Evolutionary conservation across 306 rosid genomes (phyloP).

Genomic region (Arachis hypogaea): DNA sequence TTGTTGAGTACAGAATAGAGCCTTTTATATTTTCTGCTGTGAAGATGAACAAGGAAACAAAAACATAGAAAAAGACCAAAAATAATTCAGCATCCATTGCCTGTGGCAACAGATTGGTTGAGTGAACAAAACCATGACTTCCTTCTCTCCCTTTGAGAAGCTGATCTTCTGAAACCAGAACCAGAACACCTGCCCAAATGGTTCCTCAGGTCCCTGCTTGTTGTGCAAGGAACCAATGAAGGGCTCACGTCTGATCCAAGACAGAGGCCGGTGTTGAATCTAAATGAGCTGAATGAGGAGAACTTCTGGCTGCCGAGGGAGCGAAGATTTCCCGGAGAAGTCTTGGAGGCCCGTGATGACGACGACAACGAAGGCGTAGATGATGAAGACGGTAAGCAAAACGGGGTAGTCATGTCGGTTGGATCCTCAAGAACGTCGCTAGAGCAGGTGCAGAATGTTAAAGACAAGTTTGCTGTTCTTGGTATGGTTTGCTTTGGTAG

Average conservation of each 20-base stretch:
- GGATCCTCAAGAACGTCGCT: slow-evolving; percentile 52
- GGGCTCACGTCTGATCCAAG: slow-evolving; percentile 65
- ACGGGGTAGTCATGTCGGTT: slow-evolving; percentile 63
- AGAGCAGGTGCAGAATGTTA: slow-evolving; percentile 70
- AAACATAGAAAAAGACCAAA: background rate
- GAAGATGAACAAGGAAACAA: background rate
- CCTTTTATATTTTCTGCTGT: background rate
- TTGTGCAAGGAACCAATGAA: slow-evolving; percentile 57
- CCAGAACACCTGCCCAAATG: slow-evolving; percentile 56
- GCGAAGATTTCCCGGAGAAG: slow-evolving; percentile 53
- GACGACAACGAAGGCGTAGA: background rate
- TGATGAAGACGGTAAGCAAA: slow-evolving; percentile 53
- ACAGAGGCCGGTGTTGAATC: slow-evolving; percentile 59
- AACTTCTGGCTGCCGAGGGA: slow-evolving; percentile 73
- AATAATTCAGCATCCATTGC: slow-evolving; percentile 59
- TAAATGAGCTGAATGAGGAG: slow-evolving; percentile 63
- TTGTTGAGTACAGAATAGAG: background rate
- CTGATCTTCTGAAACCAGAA: slow-evolving; percentile 56
- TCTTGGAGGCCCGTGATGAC: slow-evolving; percentile 43
- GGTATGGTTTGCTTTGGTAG: slow-evolving; percentile 42
- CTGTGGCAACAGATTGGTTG: slow-evolving; percentile 67
- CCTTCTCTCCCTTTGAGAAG: slow-evolving; percentile 58
- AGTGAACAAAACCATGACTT: slow-evolving; percentile 83
- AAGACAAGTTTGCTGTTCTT: slow-evolving; percentile 68
- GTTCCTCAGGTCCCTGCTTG: slow-evolving; percentile 45